A percentile compares a stretch with the other conserved stretches of the same genome.
phyloP scores from a whole-genome alignment of 257 asterid species.

The Plantago elongata region DNA sequence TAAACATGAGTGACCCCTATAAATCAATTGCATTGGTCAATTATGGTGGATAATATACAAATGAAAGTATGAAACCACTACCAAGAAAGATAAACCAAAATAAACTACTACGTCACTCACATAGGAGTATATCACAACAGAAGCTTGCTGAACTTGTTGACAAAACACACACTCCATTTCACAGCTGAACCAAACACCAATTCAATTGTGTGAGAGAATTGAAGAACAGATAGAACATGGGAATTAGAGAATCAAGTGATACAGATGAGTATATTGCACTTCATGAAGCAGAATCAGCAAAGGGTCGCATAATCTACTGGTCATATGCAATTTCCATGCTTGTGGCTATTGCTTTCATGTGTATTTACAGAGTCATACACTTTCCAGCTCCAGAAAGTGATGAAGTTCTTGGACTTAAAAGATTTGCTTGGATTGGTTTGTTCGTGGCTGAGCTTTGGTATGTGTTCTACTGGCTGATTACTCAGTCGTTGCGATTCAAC shows the following conservation, averaged over 20 bases:
- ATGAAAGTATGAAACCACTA: no score
- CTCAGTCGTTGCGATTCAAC: slow-evolving; percentile 22
- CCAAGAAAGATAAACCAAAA: no score
- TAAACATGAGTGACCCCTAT: no score
- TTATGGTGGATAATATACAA: no score
- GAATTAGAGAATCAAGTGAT: background rate
- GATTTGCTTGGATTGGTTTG: slow-evolving; percentile 26
- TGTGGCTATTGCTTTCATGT: slow-evolving; percentile 14
- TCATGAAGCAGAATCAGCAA: slow-evolving; percentile 25
- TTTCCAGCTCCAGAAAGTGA: slow-evolving; percentile 15
- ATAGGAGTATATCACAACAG: no score
- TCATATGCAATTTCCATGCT: slow-evolving; percentile 18
- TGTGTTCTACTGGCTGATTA: slow-evolving; percentile 24
- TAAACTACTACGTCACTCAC: no score
- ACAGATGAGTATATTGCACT: slow-evolving; percentile 18
- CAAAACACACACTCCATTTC: no score
- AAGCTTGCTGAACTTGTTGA: no score
- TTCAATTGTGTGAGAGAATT: background rate
- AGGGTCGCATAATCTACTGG: slow-evolving; percentile 18
- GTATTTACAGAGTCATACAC: slow-evolving; percentile 21
- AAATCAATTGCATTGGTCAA: no score
- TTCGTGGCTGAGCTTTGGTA: slow-evolving; percentile 27
- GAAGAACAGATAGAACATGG: no score
- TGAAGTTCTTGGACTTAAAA: background rate
- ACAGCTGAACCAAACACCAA: background rate